A percentile compares a stretch with the other conserved stretches of the same genome.
Conservation (phyloP, 2,329 filamentous ascomycete genomes). For the Phaeosphaeriaceae sp. region DNA sequence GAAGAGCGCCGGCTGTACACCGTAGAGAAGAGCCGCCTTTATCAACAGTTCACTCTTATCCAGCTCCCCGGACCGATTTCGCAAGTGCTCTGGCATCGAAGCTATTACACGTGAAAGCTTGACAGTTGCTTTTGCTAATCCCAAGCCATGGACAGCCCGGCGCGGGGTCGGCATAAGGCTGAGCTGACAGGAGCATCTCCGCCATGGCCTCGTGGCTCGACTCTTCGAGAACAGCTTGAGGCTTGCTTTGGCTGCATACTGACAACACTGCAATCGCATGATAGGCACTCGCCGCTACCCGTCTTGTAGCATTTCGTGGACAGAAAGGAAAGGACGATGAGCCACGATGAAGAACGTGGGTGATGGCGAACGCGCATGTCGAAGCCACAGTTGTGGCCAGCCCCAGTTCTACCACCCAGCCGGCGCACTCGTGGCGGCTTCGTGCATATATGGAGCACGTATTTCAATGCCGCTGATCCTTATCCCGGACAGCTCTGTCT, state of each 20-base stretch:
- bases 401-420: not conserved
- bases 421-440: not conserved
- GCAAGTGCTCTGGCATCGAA: not conserved
- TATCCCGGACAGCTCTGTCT: not conserved
- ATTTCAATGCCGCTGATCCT: not conserved
- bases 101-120: not conserved
- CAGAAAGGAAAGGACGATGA: not conserved
- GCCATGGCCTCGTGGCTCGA: not conserved
- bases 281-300: not conserved
- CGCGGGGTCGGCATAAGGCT: not conserved
- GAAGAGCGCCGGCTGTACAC: not conserved
- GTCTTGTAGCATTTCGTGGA: not conserved
- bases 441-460: not conserved
- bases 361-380: not conserved
- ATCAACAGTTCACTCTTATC: not conserved
- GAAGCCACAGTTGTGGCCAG: not conserved
- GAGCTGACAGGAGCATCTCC: not conserved
- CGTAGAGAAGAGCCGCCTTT: not conserved
- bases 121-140: not conserved
- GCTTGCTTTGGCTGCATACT: not conserved
- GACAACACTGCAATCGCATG: not conserved
- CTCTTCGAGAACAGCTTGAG: not conserved
- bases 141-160: not conserved
- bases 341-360: not conserved
- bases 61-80: not conserved